Base-by-base conservation (phyloP, 331 rosid genomes). In the Rhamnella rubrinervis region DNA sequence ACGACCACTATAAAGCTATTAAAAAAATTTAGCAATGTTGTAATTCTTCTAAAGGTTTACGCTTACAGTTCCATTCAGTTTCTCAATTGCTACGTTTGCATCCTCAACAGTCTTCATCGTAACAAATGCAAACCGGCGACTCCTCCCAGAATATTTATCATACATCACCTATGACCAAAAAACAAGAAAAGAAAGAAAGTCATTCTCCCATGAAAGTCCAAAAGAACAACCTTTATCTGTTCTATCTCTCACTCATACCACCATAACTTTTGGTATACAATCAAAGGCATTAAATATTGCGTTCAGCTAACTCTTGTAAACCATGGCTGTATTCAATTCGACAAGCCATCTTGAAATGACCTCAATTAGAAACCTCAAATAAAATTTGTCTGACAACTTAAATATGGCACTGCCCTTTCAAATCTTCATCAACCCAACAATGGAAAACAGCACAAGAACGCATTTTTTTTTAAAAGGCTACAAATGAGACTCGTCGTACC, bases 61-160 rank as follows among this genome's bases (percentile, higher is more conserved):
- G 68, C 96, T 73, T 78, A 93, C 98, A 76, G 88, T 86, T 80
- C 95, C 98, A 51, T 90, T 90, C 62, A 93, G 88, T 76, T 93
- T 93, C 84, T 93, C 98, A 65, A 75, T 53, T 52, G 66, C 89
- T 38, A 86, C 82, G 71, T 77, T 88, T 72, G 98, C 98, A 71
- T 90, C 98, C 52, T 90, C 97, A 68, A 87, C 85, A 0, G 97
- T 85, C 86, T 78, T 88, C 88, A 84, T 80, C 0, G 86, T 84
- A 35, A 85, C 97, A 81, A 93, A 93, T 41, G 89, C 98, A 77
- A 93, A 93, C 49, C 98, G 89, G 2, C 98, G 96, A 68, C 97
- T 93, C 82, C 95, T 82, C 65, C 89, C 88, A 31, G 97, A 90
- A 83, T 90, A 93, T 73, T 93, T 93, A 63, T 90, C 97, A 77